phyloP scores from a whole-genome alignment of 208 protist species.

The Trypanosoma avium region DNA sequence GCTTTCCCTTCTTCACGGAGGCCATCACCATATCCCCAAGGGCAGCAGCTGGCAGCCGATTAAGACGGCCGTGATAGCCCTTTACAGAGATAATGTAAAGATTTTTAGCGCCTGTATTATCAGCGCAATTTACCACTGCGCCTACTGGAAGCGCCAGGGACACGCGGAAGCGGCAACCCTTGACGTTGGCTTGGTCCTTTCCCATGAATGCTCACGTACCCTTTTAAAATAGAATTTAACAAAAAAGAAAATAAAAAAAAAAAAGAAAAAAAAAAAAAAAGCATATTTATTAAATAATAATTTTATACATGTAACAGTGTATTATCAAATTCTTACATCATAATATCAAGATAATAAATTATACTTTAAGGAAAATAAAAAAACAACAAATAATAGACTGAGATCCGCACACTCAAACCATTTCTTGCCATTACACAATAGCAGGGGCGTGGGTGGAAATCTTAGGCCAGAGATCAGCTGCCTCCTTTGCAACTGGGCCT shows the following conservation, averaged over 20 bases:
- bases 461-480: constrained; percentile 99
- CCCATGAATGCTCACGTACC: constrained; percentile 44
- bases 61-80: constrained; percentile 97
- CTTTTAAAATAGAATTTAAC: neutral
- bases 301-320: neutral
- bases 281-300: neutral
- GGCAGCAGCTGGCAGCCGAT: constrained; percentile 97
- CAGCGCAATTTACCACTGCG: constrained; percentile 99
- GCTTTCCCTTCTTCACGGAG: constrained; percentile 99
- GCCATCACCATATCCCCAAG: constrained; percentile 99
- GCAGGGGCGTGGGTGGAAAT: constrained; percentile 96
- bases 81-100: constrained; percentile 99
- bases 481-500: constrained; percentile 99
- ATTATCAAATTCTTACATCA: neutral
- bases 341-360: constrained; percentile 6
- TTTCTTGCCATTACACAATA: constrained; percentile 91
- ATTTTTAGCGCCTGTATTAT: constrained; percentile 99
- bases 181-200: constrained; percentile 91
- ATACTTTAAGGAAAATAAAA: constrained; percentile 19
- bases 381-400: constrained; percentile 24
- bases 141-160: constrained; percentile 98
- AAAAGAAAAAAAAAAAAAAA: constrained; percentile 9
- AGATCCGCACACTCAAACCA: constrained; percentile 8
- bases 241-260: constrained; percentile 5
- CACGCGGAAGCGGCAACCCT: constrained; percentile 98